Conservation (phyloP, 1,284 basidiomycete species). For the Ceratobasidium papillatum region DNA sequence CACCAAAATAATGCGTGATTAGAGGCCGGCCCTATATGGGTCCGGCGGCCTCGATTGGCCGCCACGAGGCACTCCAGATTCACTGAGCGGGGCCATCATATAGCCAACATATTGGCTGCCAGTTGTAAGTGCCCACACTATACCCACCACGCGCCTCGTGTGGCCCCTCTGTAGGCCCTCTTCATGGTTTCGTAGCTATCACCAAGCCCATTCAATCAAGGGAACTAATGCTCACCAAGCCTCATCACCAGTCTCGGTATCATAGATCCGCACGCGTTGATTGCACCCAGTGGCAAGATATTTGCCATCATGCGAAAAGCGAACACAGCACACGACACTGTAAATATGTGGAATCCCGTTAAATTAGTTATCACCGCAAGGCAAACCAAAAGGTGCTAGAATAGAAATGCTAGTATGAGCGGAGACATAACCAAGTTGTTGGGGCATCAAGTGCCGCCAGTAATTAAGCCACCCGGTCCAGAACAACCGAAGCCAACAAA, state of each 20-base stretch:
- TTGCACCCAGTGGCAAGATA: conserved; percentile 92
- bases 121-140: neutral
- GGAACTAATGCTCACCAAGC: conserved; percentile 68
- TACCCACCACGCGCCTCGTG: neutral
- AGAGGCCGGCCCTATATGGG: neutral
- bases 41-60: neutral
- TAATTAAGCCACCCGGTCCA: neutral
- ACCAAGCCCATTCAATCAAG: conserved; percentile 1
- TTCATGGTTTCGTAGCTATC: neutral
- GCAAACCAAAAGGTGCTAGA: neutral
- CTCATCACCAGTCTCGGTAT: conserved; percentile 83
- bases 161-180: neutral
- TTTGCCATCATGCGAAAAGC: conserved; percentile 89
- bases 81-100: neutral
- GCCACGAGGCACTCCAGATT: neutral
- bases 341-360: conserved; percentile 32
- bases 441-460: neutral
- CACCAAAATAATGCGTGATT: neutral
- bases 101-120: neutral
- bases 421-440: conserved; percentile 9
- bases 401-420: neutral
- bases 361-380: neutral
- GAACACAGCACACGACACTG: conserved; percentile 91
- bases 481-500: conserved; percentile 9
- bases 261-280: conserved; percentile 88